A percentile compares a stretch with the other conserved stretches of the same genome.
Conservation (phyloP, 2,329 filamentous ascomycete species). For the Ciborinia camelliae region DNA sequence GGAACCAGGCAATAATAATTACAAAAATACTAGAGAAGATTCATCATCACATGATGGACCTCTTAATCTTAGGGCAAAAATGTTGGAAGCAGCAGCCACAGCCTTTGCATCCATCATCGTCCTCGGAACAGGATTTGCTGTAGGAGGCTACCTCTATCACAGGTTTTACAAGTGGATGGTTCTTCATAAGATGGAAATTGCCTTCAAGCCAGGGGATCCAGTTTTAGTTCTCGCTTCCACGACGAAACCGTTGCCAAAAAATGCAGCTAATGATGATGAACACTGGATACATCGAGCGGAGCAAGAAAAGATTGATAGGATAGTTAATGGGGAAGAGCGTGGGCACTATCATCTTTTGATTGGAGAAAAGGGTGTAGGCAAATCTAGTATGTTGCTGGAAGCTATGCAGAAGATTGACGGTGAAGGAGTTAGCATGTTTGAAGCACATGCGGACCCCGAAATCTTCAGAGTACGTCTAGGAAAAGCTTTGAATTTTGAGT, state of each 20-base stretch:
- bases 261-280: constrained; percentile 39
- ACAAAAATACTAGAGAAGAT: neutral
- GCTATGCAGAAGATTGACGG: constrained; percentile 92
- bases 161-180: constrained; percentile 86
- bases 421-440: constrained; percentile 89
- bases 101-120: constrained; percentile 73
- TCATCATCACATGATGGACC: constrained; percentile 9
- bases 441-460: constrained; percentile 90
- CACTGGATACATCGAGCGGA: constrained; percentile 85
- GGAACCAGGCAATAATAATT: neutral
- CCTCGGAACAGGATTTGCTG: constrained; percentile 60
- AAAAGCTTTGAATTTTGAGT: constrained; percentile 94
- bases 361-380: constrained; percentile 94
- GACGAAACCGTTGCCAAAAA: constrained; percentile 51
- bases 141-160: constrained; percentile 75
- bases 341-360: constrained; percentile 91
- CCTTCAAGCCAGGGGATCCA: constrained; percentile 88
- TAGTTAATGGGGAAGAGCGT: constrained; percentile 66
- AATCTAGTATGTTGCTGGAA: constrained; percentile 94
- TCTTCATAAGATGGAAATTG: constrained; percentile 86
- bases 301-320: constrained; percentile 76
- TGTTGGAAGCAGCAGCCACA: constrained; percentile 71
- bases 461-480: constrained; percentile 92
- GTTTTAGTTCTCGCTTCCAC: constrained; percentile 76
- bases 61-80: constrained; percentile 46